Conservation (phyloP, 176 grass and related monocot genomes). For the Ensete ventricosum region DNA sequence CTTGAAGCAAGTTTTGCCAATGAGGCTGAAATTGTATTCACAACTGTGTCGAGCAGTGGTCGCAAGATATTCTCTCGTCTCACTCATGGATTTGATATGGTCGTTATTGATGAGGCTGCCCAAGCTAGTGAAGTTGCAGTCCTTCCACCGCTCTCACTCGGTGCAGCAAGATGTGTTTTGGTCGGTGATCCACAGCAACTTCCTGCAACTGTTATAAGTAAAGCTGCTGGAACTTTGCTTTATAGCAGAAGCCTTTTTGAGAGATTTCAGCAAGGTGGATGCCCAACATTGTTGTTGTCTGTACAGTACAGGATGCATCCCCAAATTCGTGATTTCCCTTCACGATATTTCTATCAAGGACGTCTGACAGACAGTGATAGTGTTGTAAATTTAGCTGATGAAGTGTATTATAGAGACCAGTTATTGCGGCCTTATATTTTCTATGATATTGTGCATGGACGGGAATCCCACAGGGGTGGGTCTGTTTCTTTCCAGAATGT, state of each 20-base stretch:
- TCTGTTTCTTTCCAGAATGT: conserved; percentile 94
- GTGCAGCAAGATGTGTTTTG: conserved; percentile 95
- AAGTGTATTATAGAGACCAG: conserved; percentile 62
- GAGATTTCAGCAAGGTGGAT: conserved; percentile 93
- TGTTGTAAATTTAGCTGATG: conserved; percentile 59
- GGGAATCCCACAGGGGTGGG: conserved; percentile 90
- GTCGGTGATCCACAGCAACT: conserved; percentile 97
- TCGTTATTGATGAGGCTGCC: conserved; percentile 98
- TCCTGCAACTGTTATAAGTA: conserved; percentile 97
- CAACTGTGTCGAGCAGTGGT: conserved; percentile 93
- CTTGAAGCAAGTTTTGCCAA: conserved; percentile 98
- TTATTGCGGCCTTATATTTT: conserved; percentile 85
- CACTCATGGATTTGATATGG: conserved; percentile 98
- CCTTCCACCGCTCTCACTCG: conserved; percentile 78
- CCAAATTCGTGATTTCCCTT: conserved; percentile 95
- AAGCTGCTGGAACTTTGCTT: conserved; percentile 94
- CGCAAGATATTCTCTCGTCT: conserved; percentile 93
- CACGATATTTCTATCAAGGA: conserved; percentile 93
- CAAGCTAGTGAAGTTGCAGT: conserved; percentile 94
- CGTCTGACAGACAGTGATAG: conserved; percentile 89
- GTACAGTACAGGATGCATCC: conserved; percentile 99
- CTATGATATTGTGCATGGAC: conserved; percentile 82
- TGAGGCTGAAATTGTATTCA: conserved; percentile 99
- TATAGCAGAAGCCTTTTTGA: conserved; percentile 98
- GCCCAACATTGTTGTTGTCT: conserved; percentile 89